Conservation (phyloP, 306 rosid genomes). For the Oxytropis ochrocephala region DNA sequence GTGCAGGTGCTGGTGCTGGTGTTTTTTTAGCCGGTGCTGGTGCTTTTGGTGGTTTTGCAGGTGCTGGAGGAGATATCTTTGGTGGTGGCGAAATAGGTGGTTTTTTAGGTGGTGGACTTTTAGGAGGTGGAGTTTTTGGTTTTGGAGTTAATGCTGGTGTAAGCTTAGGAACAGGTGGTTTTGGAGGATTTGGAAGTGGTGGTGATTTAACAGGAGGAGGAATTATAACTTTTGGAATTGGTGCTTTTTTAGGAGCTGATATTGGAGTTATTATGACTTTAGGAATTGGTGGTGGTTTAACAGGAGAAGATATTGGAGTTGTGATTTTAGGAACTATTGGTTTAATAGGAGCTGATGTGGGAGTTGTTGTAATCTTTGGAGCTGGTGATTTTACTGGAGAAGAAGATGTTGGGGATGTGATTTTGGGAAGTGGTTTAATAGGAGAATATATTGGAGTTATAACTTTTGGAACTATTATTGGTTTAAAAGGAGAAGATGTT, state of each 20-base stretch:
- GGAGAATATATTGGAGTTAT: constrained; percentile 2
- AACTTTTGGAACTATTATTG: background rate
- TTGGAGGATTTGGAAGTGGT: constrained; percentile 26
- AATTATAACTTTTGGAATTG: background rate
- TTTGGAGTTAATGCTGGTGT: constrained; percentile 49
- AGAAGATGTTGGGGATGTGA: background rate
- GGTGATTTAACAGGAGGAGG: constrained; percentile 30
- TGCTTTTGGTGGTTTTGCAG: constrained; percentile 45
- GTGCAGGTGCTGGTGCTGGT: constrained; percentile 61
- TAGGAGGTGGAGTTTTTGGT: constrained; percentile 42
- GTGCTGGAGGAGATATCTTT: constrained; percentile 58
- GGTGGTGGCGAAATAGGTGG: constrained; percentile 47
- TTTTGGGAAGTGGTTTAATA: constrained; percentile 4
- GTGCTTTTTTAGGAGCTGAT: background rate
- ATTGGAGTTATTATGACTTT: constrained; percentile 4
- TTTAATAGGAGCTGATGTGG: background rate
- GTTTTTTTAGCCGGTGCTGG: constrained; percentile 49
- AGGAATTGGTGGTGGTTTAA: background rate
- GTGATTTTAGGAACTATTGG: background rate
- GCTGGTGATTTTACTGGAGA: constrained; percentile 9
- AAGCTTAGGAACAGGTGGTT: constrained; percentile 33
- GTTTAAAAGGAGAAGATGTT: background rate
- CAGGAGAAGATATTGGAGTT: constrained; percentile 3
- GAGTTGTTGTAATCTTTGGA: background rate
- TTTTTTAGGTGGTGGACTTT: constrained; percentile 41